phyloP scores from a whole-genome alignment of 2,329 filamentous ascomycete genomes.

The Trichoderma guizhouense region DNA sequence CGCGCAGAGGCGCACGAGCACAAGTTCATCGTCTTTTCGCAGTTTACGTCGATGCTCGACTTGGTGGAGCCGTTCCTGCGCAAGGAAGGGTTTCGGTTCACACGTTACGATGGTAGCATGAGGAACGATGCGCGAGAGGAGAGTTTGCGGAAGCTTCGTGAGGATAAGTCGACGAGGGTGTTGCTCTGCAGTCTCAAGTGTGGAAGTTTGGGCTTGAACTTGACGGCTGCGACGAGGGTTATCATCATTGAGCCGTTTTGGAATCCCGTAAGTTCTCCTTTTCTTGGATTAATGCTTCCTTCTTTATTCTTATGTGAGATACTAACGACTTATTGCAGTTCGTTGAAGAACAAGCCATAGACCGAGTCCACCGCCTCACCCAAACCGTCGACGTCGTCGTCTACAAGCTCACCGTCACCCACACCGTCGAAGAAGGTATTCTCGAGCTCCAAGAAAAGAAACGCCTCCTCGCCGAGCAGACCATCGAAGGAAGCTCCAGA shows the following conservation, averaged over 20 bases:
- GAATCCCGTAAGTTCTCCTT: slow-evolving; percentile 68
- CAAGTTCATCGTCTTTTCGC: slow-evolving; percentile 98
- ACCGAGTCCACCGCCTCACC: slow-evolving; percentile 96
- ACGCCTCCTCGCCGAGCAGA: slow-evolving; percentile 82
- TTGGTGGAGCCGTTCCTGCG: slow-evolving; percentile 88
- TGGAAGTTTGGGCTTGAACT: slow-evolving; percentile 85
- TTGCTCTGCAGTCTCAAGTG: slow-evolving; percentile 93
- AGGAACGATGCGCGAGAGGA: slow-evolving; percentile 88
- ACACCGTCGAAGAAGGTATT: slow-evolving; percentile 90
- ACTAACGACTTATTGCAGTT: slow-evolving; percentile 53
- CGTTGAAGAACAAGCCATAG: slow-evolving; percentile 97
- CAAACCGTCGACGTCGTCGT: slow-evolving; percentile 93
- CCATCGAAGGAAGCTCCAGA: slow-evolving; percentile 77
- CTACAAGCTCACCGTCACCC: slow-evolving; percentile 85
- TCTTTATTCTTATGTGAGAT: not conserved
- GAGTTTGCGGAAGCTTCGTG: slow-evolving; percentile 72
- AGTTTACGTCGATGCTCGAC: slow-evolving; percentile 98
- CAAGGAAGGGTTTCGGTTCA: slow-evolving; percentile 70
- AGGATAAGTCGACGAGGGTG: slow-evolving; percentile 71
- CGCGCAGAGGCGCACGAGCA: slow-evolving; percentile 73
- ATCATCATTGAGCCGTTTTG: slow-evolving; percentile 97
- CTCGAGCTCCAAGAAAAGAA: slow-evolving; percentile 94
- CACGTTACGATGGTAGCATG: slow-evolving; percentile 94
- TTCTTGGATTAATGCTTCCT: not conserved
- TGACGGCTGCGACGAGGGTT: slow-evolving; percentile 89